These are phyloP conservation scores for Stramenopiles sp. DNA, from an alignment of 352 stramenopile genomes.

Conservation along the genomic window DNA sequence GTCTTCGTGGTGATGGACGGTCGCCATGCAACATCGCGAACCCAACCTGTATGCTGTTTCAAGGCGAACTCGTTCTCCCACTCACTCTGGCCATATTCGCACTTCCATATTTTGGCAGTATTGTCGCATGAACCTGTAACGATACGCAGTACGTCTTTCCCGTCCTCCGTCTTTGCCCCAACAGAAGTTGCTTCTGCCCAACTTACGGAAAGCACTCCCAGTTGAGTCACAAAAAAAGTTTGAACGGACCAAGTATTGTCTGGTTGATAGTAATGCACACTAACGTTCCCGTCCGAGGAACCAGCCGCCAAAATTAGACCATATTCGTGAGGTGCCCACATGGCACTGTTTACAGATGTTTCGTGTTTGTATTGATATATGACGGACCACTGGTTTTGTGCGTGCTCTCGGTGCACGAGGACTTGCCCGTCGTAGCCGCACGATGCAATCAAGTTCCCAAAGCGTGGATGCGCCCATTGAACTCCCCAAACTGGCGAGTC, in stretches of 20 bases:
- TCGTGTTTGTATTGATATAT: constrained; percentile 53
- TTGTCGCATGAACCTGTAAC: constrained; percentile 94
- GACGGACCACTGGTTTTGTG: constrained; percentile 42
- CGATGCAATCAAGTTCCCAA: constrained; percentile 47
- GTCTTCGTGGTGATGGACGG: too few species aligned
- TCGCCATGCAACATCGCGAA: constrained; percentile 90
- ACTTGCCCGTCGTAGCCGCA: constrained; percentile 52
- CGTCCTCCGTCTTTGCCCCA: constrained; percentile 21
- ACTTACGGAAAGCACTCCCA: constrained; percentile 32
- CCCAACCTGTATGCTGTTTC: constrained; percentile 37
- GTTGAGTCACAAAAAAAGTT: not conserved
- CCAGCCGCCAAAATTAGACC: constrained; percentile 48
- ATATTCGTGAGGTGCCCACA: constrained; percentile 60
- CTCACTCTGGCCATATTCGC: too few species aligned
- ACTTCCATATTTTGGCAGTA: constrained; percentile 83
- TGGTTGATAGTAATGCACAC: constrained; percentile 49
- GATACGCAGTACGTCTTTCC: constrained; percentile 37
- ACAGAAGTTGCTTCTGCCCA: not conserved
- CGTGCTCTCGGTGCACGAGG: constrained; percentile 55
- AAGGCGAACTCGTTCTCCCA: too few species aligned
- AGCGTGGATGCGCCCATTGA: constrained; percentile 57
- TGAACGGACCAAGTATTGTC: constrained; percentile 11
- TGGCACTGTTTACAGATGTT: constrained; percentile 47
- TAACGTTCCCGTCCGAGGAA: constrained; percentile 52
- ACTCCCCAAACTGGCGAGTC: constrained; percentile 44